Base-by-base conservation (phyloP, 2,329 filamentous ascomycete species). In the Aspergillus neotritici region DNA sequence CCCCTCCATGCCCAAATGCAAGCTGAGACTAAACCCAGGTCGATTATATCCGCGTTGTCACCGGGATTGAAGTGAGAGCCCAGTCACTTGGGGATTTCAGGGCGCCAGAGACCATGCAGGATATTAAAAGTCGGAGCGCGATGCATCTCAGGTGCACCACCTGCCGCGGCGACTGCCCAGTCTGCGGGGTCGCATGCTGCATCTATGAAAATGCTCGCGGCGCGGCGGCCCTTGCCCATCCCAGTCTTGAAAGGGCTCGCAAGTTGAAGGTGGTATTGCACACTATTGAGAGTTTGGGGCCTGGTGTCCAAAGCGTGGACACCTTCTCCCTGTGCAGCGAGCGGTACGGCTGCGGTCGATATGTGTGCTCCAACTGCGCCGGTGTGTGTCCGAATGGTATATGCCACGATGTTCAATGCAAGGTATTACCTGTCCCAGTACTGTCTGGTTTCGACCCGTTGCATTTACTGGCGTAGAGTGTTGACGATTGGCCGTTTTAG, bases 371-470 rank as follows among this genome's bases (percentile, higher is more conserved):
- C 1, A 47, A 55, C 21, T 67, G 63, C 47, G 65, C 61, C 48
- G 62, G 64, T 8, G 47, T 54, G 12, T 69, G 66, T 44, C 61
- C 63, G 4, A 52, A 54, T 25, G 48, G 53, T 17, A 47, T 57
- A 17, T 68, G 66, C 43, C 47, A 47, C 14, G 61, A 66, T 46
- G 52, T 64, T 15, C 57, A 62, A 38, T 68, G 64, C 49, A 60
- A 54, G 46, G 60, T 63, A 54, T 37, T 39, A 9, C 6, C 21
- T 25, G 7, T 3, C 21, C 6, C 21, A 9, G 21, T 25, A 9
- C 7, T 9, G 7, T 25, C 21, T 25, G 5, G 7, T 32, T n/a
- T 32, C 13, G 21, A 33, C 8, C 4, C 9, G 25, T n/a, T 14
- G 14, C 9, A 16, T 17, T 11, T n/a, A 31, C 9, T 13, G 6